These are phyloP conservation scores for Spiromastix sp. DNA, from an alignment of 2,329 filamentous ascomycete genomes.

Conservation along the genomic window DNA sequence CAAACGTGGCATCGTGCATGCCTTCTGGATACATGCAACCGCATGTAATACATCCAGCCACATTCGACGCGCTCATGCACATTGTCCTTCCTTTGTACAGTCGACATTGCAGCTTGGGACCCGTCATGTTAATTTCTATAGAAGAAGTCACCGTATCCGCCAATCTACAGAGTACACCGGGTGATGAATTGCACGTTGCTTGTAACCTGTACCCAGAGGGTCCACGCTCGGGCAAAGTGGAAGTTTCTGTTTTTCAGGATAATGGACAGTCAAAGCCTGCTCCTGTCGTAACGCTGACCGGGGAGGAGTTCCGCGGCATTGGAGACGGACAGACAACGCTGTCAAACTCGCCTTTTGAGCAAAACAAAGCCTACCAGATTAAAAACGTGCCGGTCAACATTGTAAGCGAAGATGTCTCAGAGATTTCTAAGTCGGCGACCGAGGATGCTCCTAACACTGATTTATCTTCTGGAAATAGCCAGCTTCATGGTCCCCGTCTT, in stretches of 20 bases:
- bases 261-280: neutral
- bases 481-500: constrained; percentile 5
- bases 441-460: too few species aligned
- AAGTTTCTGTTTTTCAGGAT: constrained; percentile 4
- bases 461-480: too few species aligned
- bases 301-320: constrained; percentile 5
- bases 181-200: constrained; percentile 1
- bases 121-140: constrained; percentile 6
- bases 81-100: constrained; percentile 7
- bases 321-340: constrained; percentile 1
- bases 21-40: constrained; percentile 7
- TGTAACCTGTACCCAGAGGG: constrained; percentile 1
- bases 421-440: too few species aligned
- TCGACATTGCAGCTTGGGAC: constrained; percentile 6
- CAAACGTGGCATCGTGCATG: constrained; percentile 6
- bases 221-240: constrained; percentile 3
- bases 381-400: neutral
- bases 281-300: neutral
- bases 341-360: neutral
- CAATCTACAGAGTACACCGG: neutral
- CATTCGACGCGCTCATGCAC: constrained; percentile 8
- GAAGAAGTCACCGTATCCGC: constrained; percentile 4
- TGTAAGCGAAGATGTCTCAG: too few species aligned
- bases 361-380: neutral
- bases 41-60: constrained; percentile 11